Conservation (phyloP, 2,329 filamentous ascomycete species). For the Alternaria rosae region DNA sequence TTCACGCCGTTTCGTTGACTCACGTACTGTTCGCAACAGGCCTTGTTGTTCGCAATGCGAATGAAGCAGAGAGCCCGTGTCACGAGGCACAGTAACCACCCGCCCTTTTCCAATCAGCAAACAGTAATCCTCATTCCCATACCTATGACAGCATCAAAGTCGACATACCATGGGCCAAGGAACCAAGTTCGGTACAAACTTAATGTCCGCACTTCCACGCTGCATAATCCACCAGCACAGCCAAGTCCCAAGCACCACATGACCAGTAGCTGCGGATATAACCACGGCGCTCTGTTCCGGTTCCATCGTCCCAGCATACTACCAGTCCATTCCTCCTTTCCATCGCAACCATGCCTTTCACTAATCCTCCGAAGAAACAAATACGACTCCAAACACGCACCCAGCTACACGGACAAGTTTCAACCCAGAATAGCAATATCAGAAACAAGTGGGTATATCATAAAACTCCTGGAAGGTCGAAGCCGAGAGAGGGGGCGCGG, state of each 20-base stretch:
- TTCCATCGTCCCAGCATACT: not conserved
- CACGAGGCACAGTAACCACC: not conserved
- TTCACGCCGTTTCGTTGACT: not conserved
- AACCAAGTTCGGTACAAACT: not conserved
- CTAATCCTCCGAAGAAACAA: not conserved
- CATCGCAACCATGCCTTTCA: no score
- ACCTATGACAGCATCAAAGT: not conserved
- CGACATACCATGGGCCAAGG: not conserved
- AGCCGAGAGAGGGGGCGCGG: not conserved
- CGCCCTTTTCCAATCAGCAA: not conserved
- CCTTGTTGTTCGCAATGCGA: not conserved
- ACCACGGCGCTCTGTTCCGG: not conserved
- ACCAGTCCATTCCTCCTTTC: not conserved
- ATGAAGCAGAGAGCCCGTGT: not conserved
- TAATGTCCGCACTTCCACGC: not conserved
- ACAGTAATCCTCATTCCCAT: not conserved
- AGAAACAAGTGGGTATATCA: accelerated
- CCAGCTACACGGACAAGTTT: not conserved
- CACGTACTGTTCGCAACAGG: not conserved
- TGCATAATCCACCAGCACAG: not conserved
- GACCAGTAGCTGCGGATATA: not conserved
- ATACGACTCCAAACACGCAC: not conserved
- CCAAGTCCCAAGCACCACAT: not conserved
- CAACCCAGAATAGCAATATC: not conserved
- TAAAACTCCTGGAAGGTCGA: not conserved